Conservation (phyloP, 2,329 filamentous ascomycete genomes). For the Microcera coccophila region DNA sequence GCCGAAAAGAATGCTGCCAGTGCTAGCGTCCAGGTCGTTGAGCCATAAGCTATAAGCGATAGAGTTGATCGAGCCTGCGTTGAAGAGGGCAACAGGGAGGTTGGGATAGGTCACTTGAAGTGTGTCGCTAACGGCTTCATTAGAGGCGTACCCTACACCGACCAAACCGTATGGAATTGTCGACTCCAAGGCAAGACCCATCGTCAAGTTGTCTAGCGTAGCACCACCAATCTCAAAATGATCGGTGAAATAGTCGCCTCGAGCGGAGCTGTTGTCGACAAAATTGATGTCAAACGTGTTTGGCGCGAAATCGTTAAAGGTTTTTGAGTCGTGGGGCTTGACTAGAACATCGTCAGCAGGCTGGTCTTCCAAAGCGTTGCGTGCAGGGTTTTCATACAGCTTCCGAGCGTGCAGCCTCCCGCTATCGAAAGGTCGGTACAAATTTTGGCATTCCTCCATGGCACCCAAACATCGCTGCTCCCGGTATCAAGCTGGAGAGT, state of each 20-base stretch:
- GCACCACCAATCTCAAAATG: constrained; percentile 51
- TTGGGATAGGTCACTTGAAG: constrained; percentile 45
- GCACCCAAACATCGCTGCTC: constrained; percentile 63
- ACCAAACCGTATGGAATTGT: constrained; percentile 55
- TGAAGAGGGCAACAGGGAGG: constrained; percentile 60
- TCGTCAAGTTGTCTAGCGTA: constrained; percentile 52
- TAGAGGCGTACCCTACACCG: constrained; percentile 56
- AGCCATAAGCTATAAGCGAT: constrained; percentile 70
- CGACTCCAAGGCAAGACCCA: constrained; percentile 54
- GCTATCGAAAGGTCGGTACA: constrained; percentile 31
- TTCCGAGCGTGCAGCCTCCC: constrained; percentile 41
- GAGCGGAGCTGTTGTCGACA: constrained; percentile 55
- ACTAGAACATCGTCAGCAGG: constrained; percentile 40
- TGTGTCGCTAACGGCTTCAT: constrained; percentile 42
- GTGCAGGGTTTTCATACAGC: constrained; percentile 39
- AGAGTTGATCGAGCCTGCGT: constrained; percentile 60
- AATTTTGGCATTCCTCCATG: constrained; percentile 35
- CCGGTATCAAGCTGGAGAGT: constrained; percentile 61
- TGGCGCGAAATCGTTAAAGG: constrained; percentile 41
- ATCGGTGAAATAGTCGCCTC: constrained; percentile 58
- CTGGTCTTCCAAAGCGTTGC: no score
- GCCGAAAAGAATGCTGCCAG: constrained; percentile 72
- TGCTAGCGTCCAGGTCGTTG: constrained; percentile 55
- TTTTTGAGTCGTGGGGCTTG: constrained; percentile 41
- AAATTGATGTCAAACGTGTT: constrained; percentile 56